Base-by-base conservation (phyloP, 1,139 yeast genomes). In the Lodderomyces metapsilosis region DNA sequence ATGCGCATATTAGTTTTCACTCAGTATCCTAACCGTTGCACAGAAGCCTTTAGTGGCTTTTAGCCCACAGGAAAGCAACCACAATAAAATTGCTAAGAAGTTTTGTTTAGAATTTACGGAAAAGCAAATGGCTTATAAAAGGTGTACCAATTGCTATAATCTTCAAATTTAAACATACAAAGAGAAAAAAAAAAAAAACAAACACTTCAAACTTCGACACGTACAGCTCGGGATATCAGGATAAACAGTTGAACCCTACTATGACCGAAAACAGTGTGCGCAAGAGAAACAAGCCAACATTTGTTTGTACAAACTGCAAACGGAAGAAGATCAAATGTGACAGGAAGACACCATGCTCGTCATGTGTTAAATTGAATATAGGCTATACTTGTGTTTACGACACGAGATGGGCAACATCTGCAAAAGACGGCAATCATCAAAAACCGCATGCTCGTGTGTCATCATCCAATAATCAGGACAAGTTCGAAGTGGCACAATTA, bases 291-390 rank as follows among this genome's bases (percentile, higher is more conserved):
- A 50, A 65, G 42, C 56, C 50, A 9, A 53, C 41, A 44, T 58
- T 41, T 5, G 68, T 62, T 4, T 65, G 71, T 42, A 51, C 49
- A 15, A 53, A 53, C 36, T 65, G 71, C 46, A 59, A 59, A 40
- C 48, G 52, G 25, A 52, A 59, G 39, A 62, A 65, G 49, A 58
- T 61, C 42, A 59, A 56, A 38, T 65, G 70, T 50, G 66, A 65
- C 43, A 53, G 58, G 37, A 52, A 51, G 5, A 41, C 43, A 12
- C 69, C 69, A 1, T 64, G 70, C 43, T 47, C 56, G 4, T 53
- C 57, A 9, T 65, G 70, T 45, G 52, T 53, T 12, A 57, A 53
- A 40, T 45, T 53, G 36, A 52, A 57, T 31, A 43, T 51, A 11
- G 48, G 46, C 5, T 47, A 43, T 21, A 35, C 50, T 13, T 64